These are phyloP conservation scores for Mycena vitilis DNA, from an alignment of 768 basidiomycete species.

Conservation along the genomic window DNA sequence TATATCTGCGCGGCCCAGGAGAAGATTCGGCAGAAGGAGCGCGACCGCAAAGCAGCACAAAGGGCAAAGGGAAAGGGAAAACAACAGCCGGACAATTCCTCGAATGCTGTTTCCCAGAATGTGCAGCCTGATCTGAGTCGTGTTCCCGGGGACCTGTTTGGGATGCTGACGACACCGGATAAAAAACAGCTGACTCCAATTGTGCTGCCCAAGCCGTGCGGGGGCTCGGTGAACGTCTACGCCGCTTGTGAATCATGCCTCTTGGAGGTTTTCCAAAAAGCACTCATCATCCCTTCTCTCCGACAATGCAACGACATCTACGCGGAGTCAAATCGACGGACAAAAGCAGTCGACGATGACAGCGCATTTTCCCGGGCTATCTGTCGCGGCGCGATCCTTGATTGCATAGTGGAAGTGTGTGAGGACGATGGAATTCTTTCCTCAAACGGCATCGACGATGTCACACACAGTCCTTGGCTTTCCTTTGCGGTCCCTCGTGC, in stretches of 20 bases:
- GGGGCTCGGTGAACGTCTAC: not conserved
- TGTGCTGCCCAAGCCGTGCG: not conserved
- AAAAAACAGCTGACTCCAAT: not conserved
- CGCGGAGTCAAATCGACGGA: no score
- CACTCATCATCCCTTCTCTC: not conserved
- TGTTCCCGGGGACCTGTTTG: conserved; percentile 3
- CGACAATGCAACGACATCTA: not conserved
- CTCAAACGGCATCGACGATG: not conserved
- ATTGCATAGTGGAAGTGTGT: conserved; percentile 5
- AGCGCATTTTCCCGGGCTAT: not conserved
- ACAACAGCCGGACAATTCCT: no score
- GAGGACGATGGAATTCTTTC: conserved; percentile 6
- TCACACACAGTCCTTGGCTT: conserved; percentile 5
- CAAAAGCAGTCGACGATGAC: not conserved
- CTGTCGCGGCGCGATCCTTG: conserved; percentile 6
- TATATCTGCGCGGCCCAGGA: not conserved
- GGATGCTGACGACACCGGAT: not conserved
- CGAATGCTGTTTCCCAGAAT: not conserved
- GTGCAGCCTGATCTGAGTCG: not conserved
- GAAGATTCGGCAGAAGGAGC: not conserved
- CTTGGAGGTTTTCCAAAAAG: not conserved
- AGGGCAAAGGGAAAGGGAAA: no score
- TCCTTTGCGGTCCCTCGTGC: not conserved
- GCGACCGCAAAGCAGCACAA: not conserved
- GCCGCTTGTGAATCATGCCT: conserved; percentile 6